Evolutionary conservation across 139 green algal species (phyloP), one percentile per base, ranked within the genome.

Genomic region (Haematococcus lacustris): DNA sequence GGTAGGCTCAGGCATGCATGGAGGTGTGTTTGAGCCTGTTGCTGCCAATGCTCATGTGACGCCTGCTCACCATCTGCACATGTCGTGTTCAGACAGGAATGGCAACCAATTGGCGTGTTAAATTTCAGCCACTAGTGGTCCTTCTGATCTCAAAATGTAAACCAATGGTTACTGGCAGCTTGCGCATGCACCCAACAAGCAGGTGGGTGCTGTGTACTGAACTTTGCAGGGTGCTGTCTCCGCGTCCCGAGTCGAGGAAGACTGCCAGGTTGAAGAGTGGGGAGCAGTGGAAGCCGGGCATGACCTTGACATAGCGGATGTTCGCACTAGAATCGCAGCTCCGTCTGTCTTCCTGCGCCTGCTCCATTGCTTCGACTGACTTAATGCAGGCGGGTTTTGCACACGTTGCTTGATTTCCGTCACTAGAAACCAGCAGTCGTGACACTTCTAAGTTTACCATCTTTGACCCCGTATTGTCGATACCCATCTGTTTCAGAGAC

Each of bases 251-350:
- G 34, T 96, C 30, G 92, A 97, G 77, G 92, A 97, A 82, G 81
- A 89, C 1, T 78, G 80, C 4, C 91, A 97, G 72, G 86, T 92
- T 17, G 85, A 90, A 61, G 80, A 91, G 61, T 98, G 93, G 92
- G 94, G 94, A 1, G 71, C 71, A 38, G 94, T 98, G 35, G 94
- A 98, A 76, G 94, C 94, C 17, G 94, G 93, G 0, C 94, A 98
- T 73, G 94, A 98, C 80, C 83, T 98, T 9, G 94, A 98, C 73
- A 83, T 86, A 50, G 86, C 89, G 21, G 91, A 98, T 63, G 66
- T 91, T 2, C 51, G 69, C 33, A 91, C 92, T 51, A 78, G 91
- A 2, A 75, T 98, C 0, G 66, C 78, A 4, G 91, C 87, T 5
- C 86, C 90, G n/a, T 80, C 80, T 0, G 59, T 96, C 2, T 94